Evolutionary conservation across 495 filamentous ascomycete species (phyloP), one percentile per base, ranked within the genome.

Genomic region (Letharia lupina): DNA sequence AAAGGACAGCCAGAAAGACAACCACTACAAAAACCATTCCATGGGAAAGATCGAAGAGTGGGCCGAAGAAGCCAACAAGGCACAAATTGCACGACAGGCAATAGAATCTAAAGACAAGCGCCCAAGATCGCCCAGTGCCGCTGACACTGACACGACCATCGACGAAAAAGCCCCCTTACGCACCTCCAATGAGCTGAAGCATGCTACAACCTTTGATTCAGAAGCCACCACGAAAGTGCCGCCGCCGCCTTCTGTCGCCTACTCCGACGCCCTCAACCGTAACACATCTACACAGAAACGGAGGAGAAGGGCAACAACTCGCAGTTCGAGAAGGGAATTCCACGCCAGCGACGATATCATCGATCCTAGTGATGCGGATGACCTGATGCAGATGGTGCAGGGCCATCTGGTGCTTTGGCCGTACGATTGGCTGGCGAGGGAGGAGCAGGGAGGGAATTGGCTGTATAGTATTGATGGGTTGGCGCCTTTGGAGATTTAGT

Each of bases 401-500:
- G 94, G 94, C 12, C 83, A 91, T 75, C 78, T 98, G 48, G 93
- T 98, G 39, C 75, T 90, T 62, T 98, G 93, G 81, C 94, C 94
- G 20, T 94, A 96, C 73, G 90, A 98, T 66, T 98, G 95, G 86
- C 84, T 98, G 59, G 83, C 84, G 62, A 87, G 87, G 70, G 95
- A 97, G 77, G 94, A 97, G 78, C 84, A 87, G 70, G 90, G 89
- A 68, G 91, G 91, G 48, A 96, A 96, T 73, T 98, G 95, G 95
- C 84, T 98, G 59, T 98, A 97, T 75, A 90, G 90, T 75, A 87
- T 97, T 58, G 94, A 98, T 75, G 89, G 94, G 72, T 85, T 98
- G 73, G 95, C 94, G 69, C 94, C 94, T 61, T 80, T 98, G 77
- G 91, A 96, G 78, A 98, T 98, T 66, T 98, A 98, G 93, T 96